Evolutionary conservation across 331 rosid genomes (phyloP), one percentile per base, ranked within the genome.

Genomic region (Pyrus hybrid): DNA sequence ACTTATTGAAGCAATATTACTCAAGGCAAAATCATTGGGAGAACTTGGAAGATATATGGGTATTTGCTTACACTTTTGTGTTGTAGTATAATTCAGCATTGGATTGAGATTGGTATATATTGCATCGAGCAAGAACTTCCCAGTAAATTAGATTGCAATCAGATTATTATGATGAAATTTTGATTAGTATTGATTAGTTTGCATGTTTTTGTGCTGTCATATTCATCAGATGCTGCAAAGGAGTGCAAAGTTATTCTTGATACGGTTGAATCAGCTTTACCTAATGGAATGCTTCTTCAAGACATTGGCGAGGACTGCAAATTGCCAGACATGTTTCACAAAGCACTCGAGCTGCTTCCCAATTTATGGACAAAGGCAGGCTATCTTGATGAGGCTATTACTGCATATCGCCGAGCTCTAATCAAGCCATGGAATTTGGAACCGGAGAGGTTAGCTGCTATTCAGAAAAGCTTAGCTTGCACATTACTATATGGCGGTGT

Each of bases 341-440:
- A 56, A 82, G 92, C 97, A 72, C 79, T 90, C 78, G 97, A 92
- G 82, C 80, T 95, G 86, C 97, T 90, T 25, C 99, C 97, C 25
- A 37, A 70, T 37, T 71, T 92, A 62, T 95, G 97, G 97, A 88
- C 78, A 66, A 83, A 80, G 68, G 97, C 93, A 20, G 93, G 96
- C 5, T 82, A 68, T 82, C 89, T 90, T 37, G 97, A 90, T 0
- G 95, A 95, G 70, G 97, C 97, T 22, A 84, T 95, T 77, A 78
- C 82, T 6, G 92, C 92, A n/a, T 92, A 87, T 71, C 88, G 99
- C 32, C 70, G 80, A n/a, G 90, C 88, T 73, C 80, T 95, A 60
- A 71, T 89, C 73, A 92, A 89, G 83, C 97, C 93, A 2, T 95
- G 99, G 99, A 92, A 95, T 78, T 65, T 92, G 83, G 89, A 87